phyloP scores from a whole-genome alignment of 306 rosid genomes.

The Parietaria judaica region DNA sequence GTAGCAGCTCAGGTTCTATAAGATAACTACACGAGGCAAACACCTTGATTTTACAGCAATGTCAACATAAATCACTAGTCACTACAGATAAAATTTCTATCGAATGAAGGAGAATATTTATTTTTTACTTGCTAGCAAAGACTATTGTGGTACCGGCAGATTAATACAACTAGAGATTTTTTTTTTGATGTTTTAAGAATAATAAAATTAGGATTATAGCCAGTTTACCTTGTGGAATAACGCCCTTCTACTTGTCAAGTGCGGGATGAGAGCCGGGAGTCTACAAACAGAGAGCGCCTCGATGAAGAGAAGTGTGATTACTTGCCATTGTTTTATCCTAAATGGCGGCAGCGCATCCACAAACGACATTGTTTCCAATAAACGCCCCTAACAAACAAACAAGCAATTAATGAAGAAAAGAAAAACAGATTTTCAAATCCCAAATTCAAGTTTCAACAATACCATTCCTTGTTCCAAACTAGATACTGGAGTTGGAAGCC shows the following conservation, averaged over 20 bases:
- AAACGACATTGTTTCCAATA: conserved; percentile 87
- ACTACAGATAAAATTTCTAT: too few relatives aligned
- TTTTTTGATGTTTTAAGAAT: too few relatives aligned
- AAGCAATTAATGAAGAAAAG: neutral
- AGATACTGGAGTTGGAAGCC: conserved; percentile 64
- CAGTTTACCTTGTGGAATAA: conserved; percentile 50
- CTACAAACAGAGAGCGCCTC: conserved; percentile 79
- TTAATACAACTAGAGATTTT: too few relatives aligned
- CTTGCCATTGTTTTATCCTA: conserved; percentile 86
- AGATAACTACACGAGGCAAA: too few relatives aligned
- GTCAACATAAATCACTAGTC: too few relatives aligned
- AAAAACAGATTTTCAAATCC: neutral
- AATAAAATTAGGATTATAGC: too few relatives aligned
- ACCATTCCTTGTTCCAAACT: conserved; percentile 88
- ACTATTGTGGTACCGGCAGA: too few relatives aligned
- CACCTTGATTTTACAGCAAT: too few relatives aligned
- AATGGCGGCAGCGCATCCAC: conserved; percentile 75
- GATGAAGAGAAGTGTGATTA: conserved; percentile 59
- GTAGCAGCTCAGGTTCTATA: too few relatives aligned
- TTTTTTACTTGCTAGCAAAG: too few relatives aligned
- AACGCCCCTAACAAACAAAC: conserved; percentile 37
- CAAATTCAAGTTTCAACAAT: conserved; percentile 12
- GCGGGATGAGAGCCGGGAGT: conserved; percentile 57
- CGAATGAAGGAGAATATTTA: too few relatives aligned
- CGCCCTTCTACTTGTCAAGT: conserved; percentile 52